Evolutionary conservation across 768 basidiomycete genomes (phyloP), one percentile per base, ranked within the genome.

Genomic region (Gloeopeniophorella convolvens): DNA sequence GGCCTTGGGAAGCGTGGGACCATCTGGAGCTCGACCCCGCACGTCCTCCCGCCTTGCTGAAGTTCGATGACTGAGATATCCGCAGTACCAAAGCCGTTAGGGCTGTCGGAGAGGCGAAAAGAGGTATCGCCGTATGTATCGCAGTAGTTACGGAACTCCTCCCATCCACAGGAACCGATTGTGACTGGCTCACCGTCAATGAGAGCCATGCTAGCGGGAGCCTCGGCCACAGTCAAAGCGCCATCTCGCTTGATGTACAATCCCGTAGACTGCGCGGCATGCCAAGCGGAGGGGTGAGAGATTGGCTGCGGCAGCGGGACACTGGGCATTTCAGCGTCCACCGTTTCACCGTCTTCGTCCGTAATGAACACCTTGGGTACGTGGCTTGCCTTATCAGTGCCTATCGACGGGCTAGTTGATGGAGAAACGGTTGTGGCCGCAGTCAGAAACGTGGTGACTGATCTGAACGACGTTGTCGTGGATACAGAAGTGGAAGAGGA

Each of bases 381-480:
- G 21, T 21, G 34, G 18, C 12, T 35, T 0, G 40, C 30, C 23
- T 46, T 46, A 16, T 31, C 44, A 30, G 34, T 26, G 30, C 44
- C 37, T 6, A 32, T 42, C 12, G 12, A 15, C 23, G 43, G 33
- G 31, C 40, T 48, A 6, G 26, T 40, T n/a, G 34, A 50, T 12
- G 51, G 34, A 4, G 56, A 57, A n/a, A 45, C 42, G 16, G 47
- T 55, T 8, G 56, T 55, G 26, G 53, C 48, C 20, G 35, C 39
- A 12, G 53, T 57, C 30, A 32, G 16, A 15, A 30, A 23, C 15
- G 56, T 50, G 15, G 40, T 45, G 9, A 48, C 36, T 18, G 56
- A 57, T 6, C 36, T 28, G 6, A 41, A 35, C 3, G 56, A 50
- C 2, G 48, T n/a, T 21, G 53, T 47, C 13, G 56, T 55, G 23